Conservation (phyloP, 108 stramenopile species). For the Schizochytrium sp. region DNA sequence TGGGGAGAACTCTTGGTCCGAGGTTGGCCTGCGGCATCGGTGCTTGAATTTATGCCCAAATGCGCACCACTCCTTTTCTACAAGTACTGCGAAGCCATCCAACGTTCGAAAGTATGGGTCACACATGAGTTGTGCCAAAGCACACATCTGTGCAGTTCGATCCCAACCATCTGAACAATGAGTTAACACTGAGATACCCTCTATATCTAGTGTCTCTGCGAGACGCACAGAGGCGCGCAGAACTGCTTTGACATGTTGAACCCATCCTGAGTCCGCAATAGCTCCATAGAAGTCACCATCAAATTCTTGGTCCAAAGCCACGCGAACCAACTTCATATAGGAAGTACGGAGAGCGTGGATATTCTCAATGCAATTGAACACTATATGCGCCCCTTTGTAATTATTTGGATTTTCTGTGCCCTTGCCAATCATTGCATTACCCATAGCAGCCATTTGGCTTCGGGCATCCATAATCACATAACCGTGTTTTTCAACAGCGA, state of each 20-base stretch:
- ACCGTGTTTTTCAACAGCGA: slow-evolving; percentile 60
- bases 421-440: slow-evolving; percentile 71
- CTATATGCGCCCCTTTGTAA: slow-evolving; percentile 64
- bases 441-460: slow-evolving; percentile 69
- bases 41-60: slow-evolving; percentile 76
- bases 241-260: slow-evolving; percentile 67
- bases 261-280: slow-evolving; percentile 67
- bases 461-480: slow-evolving; percentile 71
- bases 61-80: slow-evolving; percentile 78
- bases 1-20: slow-evolving; percentile 68
- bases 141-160: slow-evolving; percentile 75
- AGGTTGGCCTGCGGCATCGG: slow-evolving; percentile 57
- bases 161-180: slow-evolving; percentile 83
- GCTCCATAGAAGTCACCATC: slow-evolving; percentile 61
- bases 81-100: slow-evolving; percentile 71
- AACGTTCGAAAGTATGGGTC: slow-evolving; percentile 78
- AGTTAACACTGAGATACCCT: slow-evolving; percentile 70
- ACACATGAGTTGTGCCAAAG: slow-evolving; percentile 72
- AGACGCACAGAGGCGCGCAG: slow-evolving; percentile 68
- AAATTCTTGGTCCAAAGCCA: background rate
- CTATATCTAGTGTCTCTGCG: slow-evolving; percentile 46
- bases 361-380: slow-evolving; percentile 73
- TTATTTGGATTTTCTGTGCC: slow-evolving; percentile 68
- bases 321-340: background rate
- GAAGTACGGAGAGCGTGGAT: slow-evolving; percentile 74